A percentile compares a stretch with the other conserved stretches of the same genome.
Conservation (phyloP, 208 protist genomes). For the Balamuthia mandrillaris region DNA sequence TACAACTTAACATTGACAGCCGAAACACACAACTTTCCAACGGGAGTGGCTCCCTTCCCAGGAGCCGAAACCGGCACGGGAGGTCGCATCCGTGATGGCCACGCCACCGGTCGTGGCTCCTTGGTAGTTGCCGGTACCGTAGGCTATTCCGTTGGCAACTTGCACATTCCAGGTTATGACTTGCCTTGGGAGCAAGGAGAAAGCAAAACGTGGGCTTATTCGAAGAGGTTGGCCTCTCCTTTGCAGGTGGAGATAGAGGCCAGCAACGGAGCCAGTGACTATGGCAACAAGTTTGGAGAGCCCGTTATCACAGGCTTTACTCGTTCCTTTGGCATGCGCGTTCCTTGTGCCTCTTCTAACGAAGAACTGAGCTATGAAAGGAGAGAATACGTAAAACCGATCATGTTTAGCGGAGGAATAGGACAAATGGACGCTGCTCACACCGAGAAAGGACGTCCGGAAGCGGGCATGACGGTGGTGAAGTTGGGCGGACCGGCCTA, state of each 20-base stretch:
- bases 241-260: slow-evolving; percentile 73
- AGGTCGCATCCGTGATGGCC: slow-evolving; percentile 69
- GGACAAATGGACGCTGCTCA: slow-evolving; percentile 65
- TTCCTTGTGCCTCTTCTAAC: slow-evolving; percentile 62
- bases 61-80: slow-evolving; percentile 77
- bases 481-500: slow-evolving; percentile 77
- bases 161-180: slow-evolving; percentile 68
- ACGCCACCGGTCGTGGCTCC: slow-evolving; percentile 68
- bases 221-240: slow-evolving; percentile 66
- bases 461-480: slow-evolving; percentile 72
- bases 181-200: slow-evolving; percentile 69
- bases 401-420: slow-evolving; percentile 76
- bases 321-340: slow-evolving; percentile 65
- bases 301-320: slow-evolving; percentile 73
- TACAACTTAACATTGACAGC: slow-evolving; percentile 71
- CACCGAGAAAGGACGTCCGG: slow-evolving; percentile 49
- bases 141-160: slow-evolving; percentile 73
- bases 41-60: slow-evolving; percentile 73
- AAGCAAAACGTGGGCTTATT: slow-evolving; percentile 30
- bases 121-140: slow-evolving; percentile 70
- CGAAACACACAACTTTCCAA: slow-evolving; percentile 77
- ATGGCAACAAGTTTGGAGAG: slow-evolving; percentile 75
- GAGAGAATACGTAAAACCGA: slow-evolving; percentile 75
- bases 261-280: slow-evolving; percentile 73
- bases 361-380: slow-evolving; percentile 37